Evolutionary conservation across 148 eudicot genomes (phyloP), one percentile per base, ranked within the genome.

Genomic region (Rhododendron simsii): DNA sequence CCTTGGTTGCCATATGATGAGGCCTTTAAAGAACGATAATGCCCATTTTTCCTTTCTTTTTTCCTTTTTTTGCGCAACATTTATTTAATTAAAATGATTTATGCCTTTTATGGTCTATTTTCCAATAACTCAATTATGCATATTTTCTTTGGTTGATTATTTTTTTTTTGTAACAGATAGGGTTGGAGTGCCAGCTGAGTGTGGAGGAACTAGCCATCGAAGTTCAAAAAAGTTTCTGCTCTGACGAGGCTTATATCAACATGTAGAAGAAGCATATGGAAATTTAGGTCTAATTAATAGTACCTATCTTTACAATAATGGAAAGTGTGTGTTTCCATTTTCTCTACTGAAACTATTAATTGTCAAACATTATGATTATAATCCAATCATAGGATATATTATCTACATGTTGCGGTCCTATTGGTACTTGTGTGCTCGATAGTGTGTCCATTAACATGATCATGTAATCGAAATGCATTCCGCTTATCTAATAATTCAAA

Each of bases 121-220:
- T 30, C 50, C 37, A 13, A 5, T 63, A 0, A 12, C 13, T 23
- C n/a, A 61, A 21, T 11, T 83, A 13, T 83, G 2, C 26, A 7
- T 71, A 39, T 71, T 30, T 48, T 57, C 44, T 23, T 9, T 53
- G 7, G 23, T 28, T 77, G 11, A 28, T 80, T 47, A 12, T 80
- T 10, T 4, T 16, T 7, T 3, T 30, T 30, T n/a, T 2, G 39
- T 39, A 53, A 26, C 93, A 93, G 94, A 91, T 91, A 55, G 92
- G 93, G 84, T 84, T 92, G 74, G 94, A 87, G 85, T 92, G 94
- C 69, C 90, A 90, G 61, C 86, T 92, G 73, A 91, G 91, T 44
- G 87, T 92, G 92, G 94, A 92, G 84, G 94, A 92, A 82, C 84
- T 92, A 69, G 91, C 90, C 20, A 48, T 80, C 78, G 92, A 91